Percentiles rank a stretch among this genome's conserved stretches.
Evolutionary conservation across 2,329 filamentous ascomycete species (phyloP).

Genomic region (Hirsutella rhossiliensis): DNA sequence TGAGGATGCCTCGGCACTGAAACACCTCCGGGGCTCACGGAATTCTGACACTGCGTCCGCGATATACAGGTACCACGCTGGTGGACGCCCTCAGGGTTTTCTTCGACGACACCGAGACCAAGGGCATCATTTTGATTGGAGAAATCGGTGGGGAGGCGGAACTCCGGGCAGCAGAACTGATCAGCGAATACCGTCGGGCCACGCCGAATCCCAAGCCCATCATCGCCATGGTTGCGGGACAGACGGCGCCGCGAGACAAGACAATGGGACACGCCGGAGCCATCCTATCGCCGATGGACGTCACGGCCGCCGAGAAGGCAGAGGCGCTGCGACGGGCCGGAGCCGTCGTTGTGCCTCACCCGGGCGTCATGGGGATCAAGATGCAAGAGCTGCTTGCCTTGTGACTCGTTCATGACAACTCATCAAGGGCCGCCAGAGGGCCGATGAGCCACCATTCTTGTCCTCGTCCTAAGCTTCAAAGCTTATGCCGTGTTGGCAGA

Average conservation of each 20-base stretch:
- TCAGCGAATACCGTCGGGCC: constrained; percentile 48
- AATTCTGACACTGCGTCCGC: not conserved
- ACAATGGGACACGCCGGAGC: constrained; percentile 68
- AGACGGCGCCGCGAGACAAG: constrained; percentile 44
- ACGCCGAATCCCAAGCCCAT: constrained; percentile 49
- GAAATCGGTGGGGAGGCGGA: constrained; percentile 62
- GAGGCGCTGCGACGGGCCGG: constrained; percentile 21
- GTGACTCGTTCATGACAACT: not conserved
- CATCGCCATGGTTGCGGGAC: constrained; percentile 53
- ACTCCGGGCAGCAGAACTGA: constrained; percentile 59
- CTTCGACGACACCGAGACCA: constrained; percentile 53
- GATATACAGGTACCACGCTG: constrained; percentile 43
- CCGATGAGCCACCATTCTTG: no score
- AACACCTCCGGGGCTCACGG: no score
- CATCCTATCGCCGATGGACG: constrained; percentile 25
- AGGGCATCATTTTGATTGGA: constrained; percentile 60
- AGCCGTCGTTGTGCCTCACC: constrained; percentile 24
- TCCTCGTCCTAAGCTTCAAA: no score
- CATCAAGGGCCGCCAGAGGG: not conserved
- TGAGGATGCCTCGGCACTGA: no score
- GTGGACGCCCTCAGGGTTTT: constrained; percentile 58
- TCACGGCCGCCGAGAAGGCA: constrained; percentile 18
- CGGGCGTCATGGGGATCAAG: constrained; percentile 21
- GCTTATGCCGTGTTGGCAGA: no score
- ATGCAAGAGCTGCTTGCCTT: constrained; percentile 21